Evolutionary conservation across 2,329 filamentous ascomycete genomes (phyloP).

Genomic region (Sclerotinia subarctica): DNA sequence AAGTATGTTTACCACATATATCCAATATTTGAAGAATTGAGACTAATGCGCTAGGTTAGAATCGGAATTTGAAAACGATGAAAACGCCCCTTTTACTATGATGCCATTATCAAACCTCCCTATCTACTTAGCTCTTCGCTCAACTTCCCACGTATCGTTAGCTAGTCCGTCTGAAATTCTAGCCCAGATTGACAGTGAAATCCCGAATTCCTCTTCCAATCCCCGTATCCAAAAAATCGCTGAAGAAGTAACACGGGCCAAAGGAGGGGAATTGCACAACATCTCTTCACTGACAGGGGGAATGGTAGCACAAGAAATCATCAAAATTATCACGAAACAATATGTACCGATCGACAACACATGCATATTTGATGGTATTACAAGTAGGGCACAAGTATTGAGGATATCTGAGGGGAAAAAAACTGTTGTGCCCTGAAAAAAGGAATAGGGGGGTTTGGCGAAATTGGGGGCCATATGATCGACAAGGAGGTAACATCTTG

Average conservation of each 20-base stretch:
- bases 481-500: not conserved
- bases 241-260: conserved; percentile 70
- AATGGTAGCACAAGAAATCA: conserved; percentile 93
- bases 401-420: conserved; percentile 28
- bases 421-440: not conserved
- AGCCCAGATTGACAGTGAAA: conserved; percentile 43
- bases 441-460: conserved; percentile 6
- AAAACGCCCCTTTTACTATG: conserved; percentile 43
- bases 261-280: conserved; percentile 87
- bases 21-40: conserved; percentile 8
- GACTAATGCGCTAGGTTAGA: conserved; percentile 43
- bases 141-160: conserved; percentile 47
- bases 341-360: conserved; percentile 70
- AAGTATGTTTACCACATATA: conserved; percentile 26
- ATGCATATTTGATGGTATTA: conserved; percentile 66
- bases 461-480: conserved; percentile 2
- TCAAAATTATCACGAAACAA: conserved; percentile 79
- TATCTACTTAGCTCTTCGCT: conserved; percentile 64
- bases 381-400: conserved; percentile 37
- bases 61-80: conserved; percentile 53
- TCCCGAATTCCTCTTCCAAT: conserved; percentile 49
- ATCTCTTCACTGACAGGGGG: conserved; percentile 84
- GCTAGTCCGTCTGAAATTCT: conserved; percentile 55
- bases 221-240: conserved; percentile 53
- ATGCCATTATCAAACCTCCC: conserved; percentile 57